Percentiles rank a stretch among this genome's conserved stretches.
phyloP scores from a whole-genome alignment of 164 flowering plant species.

The Vitis labrusca region DNA sequence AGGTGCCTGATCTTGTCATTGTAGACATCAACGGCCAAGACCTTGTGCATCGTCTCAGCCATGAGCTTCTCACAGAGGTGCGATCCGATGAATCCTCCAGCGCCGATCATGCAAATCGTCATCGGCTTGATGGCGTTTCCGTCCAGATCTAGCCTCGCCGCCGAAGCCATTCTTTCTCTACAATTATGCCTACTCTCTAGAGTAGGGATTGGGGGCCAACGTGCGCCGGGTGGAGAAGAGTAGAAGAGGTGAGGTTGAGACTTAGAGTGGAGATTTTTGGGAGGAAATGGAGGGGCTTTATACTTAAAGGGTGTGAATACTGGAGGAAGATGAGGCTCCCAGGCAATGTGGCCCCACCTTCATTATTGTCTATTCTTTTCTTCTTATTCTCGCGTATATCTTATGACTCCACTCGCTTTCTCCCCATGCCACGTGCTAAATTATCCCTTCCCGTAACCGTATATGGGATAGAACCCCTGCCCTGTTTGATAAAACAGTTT shows the following conservation, averaged over 20 bases:
- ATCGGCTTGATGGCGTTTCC: conserved; percentile 67
- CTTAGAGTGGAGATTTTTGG: no score
- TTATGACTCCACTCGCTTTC: no score
- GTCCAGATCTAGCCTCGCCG: conserved; percentile 69
- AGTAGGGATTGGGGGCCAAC: not conserved
- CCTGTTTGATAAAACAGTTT: no score
- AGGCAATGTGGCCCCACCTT: no score
- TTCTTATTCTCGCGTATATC: no score
- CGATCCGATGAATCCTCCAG: conserved; percentile 91
- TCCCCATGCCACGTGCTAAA: no score
- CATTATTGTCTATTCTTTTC: no score
- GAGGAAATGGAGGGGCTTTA: no score
- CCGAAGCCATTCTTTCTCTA: conserved; percentile 29
- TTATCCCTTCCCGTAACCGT: no score
- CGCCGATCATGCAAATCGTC: conserved; percentile 87
- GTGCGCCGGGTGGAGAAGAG: not conserved
- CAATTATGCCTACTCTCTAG: not conserved
- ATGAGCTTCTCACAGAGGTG: conserved; percentile 88
- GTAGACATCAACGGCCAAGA: conserved; percentile 79
- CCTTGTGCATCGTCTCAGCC: conserved; percentile 74
- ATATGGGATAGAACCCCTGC: no score
- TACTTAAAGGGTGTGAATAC: no score
- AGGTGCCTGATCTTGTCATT: conserved; percentile 85
- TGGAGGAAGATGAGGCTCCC: no score
- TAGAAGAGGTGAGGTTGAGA: not conserved